Conservation (phyloP, 2,329 filamentous ascomycete genomes). For the Aspergillus flavus region DNA sequence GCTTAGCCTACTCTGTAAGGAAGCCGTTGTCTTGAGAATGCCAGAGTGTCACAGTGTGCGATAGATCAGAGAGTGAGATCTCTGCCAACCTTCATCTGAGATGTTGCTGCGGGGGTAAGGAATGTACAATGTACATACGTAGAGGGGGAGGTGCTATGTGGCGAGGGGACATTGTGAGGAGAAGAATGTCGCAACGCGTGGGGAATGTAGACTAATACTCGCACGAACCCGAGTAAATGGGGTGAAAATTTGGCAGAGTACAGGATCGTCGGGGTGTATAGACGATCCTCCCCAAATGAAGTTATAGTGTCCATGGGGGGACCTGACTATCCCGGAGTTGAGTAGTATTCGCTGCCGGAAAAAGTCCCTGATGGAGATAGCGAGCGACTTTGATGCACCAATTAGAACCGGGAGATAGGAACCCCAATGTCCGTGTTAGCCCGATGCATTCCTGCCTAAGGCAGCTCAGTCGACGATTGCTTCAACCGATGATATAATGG, state of each 20-base stretch:
- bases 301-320: background rate
- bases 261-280: background rate
- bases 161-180: background rate
- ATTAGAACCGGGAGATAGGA: background rate
- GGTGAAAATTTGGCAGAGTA: background rate
- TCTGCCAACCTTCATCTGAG: background rate
- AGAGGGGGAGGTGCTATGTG: background rate
- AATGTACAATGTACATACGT: background rate
- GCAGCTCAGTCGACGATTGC: background rate
- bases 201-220: background rate
- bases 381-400: background rate
- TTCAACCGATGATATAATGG: background rate
- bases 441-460: background rate
- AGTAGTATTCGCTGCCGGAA: background rate
- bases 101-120: background rate
- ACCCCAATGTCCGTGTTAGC: background rate
- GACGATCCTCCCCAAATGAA: background rate
- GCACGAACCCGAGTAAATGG: background rate
- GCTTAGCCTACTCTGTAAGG: background rate
- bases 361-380: background rate
- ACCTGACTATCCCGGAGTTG: background rate
- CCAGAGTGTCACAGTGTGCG: background rate
- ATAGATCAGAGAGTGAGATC: background rate
- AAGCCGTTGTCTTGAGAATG: background rate
- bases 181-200: constrained; percentile 1